phyloP scores from a whole-genome alignment of 371 early-diverging fungal genomes.

The Mortierella sp. region DNA sequence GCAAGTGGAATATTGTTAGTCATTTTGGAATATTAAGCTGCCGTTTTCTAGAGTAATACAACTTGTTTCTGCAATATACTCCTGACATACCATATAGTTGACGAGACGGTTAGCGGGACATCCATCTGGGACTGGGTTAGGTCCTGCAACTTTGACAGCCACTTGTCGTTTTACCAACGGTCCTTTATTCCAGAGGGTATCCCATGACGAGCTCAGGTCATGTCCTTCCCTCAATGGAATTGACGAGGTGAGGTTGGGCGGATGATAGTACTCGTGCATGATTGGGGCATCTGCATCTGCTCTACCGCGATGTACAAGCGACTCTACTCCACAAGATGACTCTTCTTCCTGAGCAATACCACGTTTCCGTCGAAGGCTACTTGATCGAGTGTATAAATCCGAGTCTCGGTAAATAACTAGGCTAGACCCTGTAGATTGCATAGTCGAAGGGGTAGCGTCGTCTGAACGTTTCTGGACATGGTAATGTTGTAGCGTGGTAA shows the following conservation, averaged over 20 bases:
- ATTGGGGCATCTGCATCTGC: not conserved
- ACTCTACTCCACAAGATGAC: constrained; percentile 35
- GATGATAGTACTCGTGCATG: constrained; percentile 40
- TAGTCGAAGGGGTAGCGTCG: constrained; percentile 61
- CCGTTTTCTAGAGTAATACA: not conserved
- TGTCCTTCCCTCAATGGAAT: constrained; percentile 12
- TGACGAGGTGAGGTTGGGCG: constrained; percentile 36
- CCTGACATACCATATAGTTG: constrained; percentile 40
- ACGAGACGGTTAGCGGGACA: constrained; percentile 46
- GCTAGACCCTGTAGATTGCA: constrained; percentile 9
- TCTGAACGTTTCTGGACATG: constrained; percentile 64
- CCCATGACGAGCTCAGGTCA: constrained; percentile 39
- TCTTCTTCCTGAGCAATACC: constrained; percentile 2
- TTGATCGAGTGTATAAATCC: constrained; percentile 55
- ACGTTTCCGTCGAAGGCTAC: constrained; percentile 17
- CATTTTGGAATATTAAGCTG: not conserved
- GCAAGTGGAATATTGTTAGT: not conserved
- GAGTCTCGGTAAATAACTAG: constrained; percentile 80
- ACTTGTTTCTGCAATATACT: not conserved
- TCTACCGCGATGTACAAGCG: not conserved
- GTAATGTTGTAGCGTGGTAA: constrained; percentile 71
- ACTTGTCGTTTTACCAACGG: constrained; percentile 22
- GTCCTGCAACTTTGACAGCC: constrained; percentile 37
- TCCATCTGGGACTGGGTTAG: constrained; percentile 52
- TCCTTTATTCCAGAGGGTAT: constrained; percentile 5